Conservation (phyloP, 225 moss, liverwort and hornwort species). For the Polytrichum formosum region DNA sequence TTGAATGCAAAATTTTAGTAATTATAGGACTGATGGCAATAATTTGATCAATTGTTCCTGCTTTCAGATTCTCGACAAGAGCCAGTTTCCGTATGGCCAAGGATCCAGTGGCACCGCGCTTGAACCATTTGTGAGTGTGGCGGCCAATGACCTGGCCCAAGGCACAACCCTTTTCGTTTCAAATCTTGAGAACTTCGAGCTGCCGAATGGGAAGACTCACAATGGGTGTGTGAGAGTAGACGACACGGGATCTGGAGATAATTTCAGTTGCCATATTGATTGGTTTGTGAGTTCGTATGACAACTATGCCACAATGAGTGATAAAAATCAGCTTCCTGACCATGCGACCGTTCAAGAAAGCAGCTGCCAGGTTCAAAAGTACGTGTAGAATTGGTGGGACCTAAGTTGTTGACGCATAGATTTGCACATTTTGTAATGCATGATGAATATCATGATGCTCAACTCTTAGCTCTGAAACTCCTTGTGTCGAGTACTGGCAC, state of each 20-base stretch:
- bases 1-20: background rate
- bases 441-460: too few species aligned
- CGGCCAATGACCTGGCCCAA: conserved; percentile 2
- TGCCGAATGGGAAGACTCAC: conserved; percentile 12
- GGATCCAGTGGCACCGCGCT: background rate
- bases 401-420: too few species aligned
- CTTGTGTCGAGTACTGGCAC: too few species aligned
- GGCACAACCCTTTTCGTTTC: conserved; percentile 4
- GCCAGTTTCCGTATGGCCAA: conserved; percentile 8
- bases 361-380: background rate
- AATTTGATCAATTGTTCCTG: too few species aligned
- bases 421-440: too few species aligned
- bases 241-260: background rate
- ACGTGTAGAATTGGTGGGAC: background rate
- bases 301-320: background rate
- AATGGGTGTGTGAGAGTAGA: conserved; percentile 18
- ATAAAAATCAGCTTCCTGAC: background rate
- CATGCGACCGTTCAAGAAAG: background rate
- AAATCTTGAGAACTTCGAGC: conserved; percentile 10
- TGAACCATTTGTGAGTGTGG: conserved; percentile 17
- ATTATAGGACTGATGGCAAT: background rate
- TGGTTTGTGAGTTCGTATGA: conserved; percentile 10
- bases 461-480: too few species aligned
- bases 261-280: conserved; percentile 5
- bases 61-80: conserved; percentile 7